Evolutionary conservation across 352 stramenopile genomes (phyloP).

Genomic region (Phytophthora pistaciae): DNA sequence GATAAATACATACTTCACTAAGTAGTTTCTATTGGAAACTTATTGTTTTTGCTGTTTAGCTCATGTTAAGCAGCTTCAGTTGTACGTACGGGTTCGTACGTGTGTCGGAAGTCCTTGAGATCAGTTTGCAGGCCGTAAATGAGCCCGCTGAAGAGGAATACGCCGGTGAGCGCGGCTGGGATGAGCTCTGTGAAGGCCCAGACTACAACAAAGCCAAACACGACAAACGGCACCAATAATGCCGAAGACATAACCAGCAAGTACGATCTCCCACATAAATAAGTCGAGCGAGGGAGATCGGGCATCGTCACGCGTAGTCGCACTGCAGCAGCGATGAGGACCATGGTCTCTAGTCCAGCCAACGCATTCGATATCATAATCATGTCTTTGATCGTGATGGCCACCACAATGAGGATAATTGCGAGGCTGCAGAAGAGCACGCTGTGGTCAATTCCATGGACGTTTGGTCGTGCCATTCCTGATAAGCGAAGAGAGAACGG

Average conservation of each 20-base stretch:
- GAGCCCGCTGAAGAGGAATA: slow-evolving; percentile 63
- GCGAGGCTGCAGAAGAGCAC: slow-evolving; percentile 67
- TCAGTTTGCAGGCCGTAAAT: slow-evolving; percentile 61
- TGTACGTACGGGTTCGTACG: slow-evolving; percentile 29
- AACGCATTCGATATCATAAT: slow-evolving; percentile 64
- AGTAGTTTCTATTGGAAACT: not conserved
- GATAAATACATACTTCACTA: slow-evolving; percentile 10
- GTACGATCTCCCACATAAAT: slow-evolving; percentile 52
- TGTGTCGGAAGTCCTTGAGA: slow-evolving; percentile 49
- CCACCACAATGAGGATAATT: slow-evolving; percentile 67
- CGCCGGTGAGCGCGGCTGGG: slow-evolving; percentile 43
- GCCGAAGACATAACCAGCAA: slow-evolving; percentile 38
- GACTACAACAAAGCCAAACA: slow-evolving; percentile 44
- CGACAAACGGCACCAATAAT: slow-evolving; percentile 45
- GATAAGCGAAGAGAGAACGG: slow-evolving; percentile 52
- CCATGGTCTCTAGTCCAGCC: slow-evolving; percentile 49
- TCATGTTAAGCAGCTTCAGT: slow-evolving; percentile 14
- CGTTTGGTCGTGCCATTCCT: slow-evolving; percentile 35
- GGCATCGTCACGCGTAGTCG: slow-evolving; percentile 47
- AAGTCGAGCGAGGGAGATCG: slow-evolving; percentile 45
- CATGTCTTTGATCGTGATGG: slow-evolving; percentile 61
- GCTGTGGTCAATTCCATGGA: slow-evolving; percentile 40
- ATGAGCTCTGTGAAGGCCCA: slow-evolving; percentile 55
- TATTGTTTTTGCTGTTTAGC: not conserved
- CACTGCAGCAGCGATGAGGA: slow-evolving; percentile 50